These are phyloP conservation scores for Podaxis mareebaensis DNA, from an alignment of 768 basidiomycete species.

Conservation along the genomic window DNA sequence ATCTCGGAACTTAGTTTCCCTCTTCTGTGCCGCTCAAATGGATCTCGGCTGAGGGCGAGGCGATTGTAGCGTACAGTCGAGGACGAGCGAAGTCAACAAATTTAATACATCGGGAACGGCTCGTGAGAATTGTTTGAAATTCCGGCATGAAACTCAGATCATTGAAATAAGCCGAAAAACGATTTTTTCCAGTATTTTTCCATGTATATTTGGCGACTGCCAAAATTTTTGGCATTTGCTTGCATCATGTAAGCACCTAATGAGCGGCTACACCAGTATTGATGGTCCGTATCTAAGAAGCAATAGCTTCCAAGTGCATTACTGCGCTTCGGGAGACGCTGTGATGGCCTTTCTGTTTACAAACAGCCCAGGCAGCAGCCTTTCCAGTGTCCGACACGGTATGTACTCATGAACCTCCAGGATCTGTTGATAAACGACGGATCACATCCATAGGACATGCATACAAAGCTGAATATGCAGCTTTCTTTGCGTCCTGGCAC, in stretches of 20 bases:
- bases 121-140: too few relatives aligned
- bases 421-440: conserved; percentile 31
- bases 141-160: too few relatives aligned
- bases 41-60: too few relatives aligned
- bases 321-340: conserved; percentile 17
- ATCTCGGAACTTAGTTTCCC: too few relatives aligned
- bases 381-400: conserved; percentile 32
- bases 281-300: background rate
- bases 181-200: conserved; percentile 16
- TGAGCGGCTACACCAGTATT: background rate
- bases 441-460: conserved; percentile 36
- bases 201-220: conserved; percentile 13
- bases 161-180: conserved; percentile 12
- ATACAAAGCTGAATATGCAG: conserved; percentile 27
- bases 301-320: too few relatives aligned
- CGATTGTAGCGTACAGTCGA: too few relatives aligned
- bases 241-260: background rate
- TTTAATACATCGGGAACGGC: too few relatives aligned
- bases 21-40: too few relatives aligned
- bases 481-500: conserved; percentile 28
- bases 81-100: too few relatives aligned
- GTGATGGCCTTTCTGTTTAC: conserved; percentile 34
- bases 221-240: conserved; percentile 10
- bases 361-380: conserved; percentile 40
- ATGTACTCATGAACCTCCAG: conserved; percentile 36